Evolutionary conservation across 495 filamentous ascomycete genomes (phyloP).

Genomic region (Ascodesmis nigricans): DNA sequence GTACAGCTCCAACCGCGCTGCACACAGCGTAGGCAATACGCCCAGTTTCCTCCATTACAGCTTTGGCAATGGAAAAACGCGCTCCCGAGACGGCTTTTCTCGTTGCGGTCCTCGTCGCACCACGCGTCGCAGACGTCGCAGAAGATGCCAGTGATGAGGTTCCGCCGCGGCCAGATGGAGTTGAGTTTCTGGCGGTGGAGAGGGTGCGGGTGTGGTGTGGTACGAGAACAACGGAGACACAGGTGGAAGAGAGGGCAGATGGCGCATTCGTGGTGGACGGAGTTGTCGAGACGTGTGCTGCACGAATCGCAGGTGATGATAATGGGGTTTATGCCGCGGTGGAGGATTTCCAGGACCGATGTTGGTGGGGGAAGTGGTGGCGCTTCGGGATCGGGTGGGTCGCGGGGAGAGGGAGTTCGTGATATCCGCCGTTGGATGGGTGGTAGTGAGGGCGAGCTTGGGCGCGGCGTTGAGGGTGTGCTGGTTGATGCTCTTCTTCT

Average conservation of each 20-base stretch:
- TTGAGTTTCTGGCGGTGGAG: conserved; percentile 4
- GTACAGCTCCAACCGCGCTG: conserved; percentile 10
- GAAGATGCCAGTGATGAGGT: conserved; percentile 11
- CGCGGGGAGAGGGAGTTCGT: not conserved
- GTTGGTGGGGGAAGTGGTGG: not conserved
- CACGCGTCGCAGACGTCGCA: conserved; percentile 18
- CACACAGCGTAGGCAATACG: conserved; percentile 9
- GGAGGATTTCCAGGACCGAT: conserved; percentile 2
- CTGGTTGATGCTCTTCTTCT: not conserved
- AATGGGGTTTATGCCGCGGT: conserved; percentile 1
- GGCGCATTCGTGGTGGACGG: conserved; percentile 3
- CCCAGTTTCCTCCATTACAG: conserved; percentile 9
- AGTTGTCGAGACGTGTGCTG: conserved; percentile 1
- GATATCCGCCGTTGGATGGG: not conserved
- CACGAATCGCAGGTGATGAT: conserved; percentile 6
- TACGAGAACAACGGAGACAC: conserved; percentile 3
- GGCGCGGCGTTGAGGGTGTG: not conserved
- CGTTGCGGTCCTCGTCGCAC: conserved; percentile 10
- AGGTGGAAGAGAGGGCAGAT: conserved; percentile 4
- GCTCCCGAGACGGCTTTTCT: not conserved
- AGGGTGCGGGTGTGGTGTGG: not conserved
- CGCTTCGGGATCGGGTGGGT: not conserved
- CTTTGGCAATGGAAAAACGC: conserved; percentile 13
- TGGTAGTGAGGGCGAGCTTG: not conserved
- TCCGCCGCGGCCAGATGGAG: conserved; percentile 2